Conservation (phyloP, 495 filamentous ascomycete species). For the Pyronema domesticum region DNA sequence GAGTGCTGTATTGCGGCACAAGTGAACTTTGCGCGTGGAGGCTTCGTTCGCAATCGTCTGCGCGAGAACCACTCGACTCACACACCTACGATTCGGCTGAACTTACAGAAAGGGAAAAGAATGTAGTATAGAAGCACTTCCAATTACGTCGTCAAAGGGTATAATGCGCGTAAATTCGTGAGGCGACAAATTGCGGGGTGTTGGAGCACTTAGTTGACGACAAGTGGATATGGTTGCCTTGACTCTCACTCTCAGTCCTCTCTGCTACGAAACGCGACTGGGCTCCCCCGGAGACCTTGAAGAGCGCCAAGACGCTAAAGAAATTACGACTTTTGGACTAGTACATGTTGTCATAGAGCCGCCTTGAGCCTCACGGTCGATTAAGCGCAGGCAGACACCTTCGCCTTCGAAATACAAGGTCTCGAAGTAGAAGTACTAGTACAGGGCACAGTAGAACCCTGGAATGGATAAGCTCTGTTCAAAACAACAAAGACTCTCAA, state of each 20-base stretch:
- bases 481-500: too few relatives aligned
- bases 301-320: background rate
- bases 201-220: background rate
- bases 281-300: background rate
- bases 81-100: background rate
- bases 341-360: background rate
- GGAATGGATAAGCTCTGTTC: too few relatives aligned
- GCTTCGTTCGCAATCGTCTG: background rate
- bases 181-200: background rate
- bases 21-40: too few relatives aligned
- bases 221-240: background rate
- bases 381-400: too few relatives aligned
- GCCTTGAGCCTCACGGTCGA: background rate
- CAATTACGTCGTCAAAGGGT: background rate
- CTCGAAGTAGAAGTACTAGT: too few relatives aligned
- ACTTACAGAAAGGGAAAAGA: background rate
- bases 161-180: background rate
- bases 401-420: too few relatives aligned
- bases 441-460: too few relatives aligned
- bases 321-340: background rate
- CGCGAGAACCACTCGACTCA: background rate
- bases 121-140: background rate
- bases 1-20: too few relatives aligned
- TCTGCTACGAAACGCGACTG: background rate
- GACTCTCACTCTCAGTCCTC: background rate